Conservation (phyloP, 2,329 filamentous ascomycete genomes). For the Orbilia oligospora region DNA sequence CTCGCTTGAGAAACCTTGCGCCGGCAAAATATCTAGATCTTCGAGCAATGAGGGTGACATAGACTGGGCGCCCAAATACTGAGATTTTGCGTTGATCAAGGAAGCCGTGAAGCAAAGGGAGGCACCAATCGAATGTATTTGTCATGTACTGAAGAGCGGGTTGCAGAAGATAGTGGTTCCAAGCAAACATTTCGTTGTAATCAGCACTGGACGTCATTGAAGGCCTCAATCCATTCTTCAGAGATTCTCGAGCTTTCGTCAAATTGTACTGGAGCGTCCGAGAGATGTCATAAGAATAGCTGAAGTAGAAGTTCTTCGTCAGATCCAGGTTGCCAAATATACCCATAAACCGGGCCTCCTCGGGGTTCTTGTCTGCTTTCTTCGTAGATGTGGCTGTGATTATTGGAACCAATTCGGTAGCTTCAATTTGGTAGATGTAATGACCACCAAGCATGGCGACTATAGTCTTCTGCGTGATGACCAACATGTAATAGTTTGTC, state of each 20-base stretch:
- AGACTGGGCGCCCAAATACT: constrained; percentile 88
- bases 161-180: constrained; percentile 90
- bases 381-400: constrained; percentile 77
- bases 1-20: constrained; percentile 92
- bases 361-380: constrained; percentile 85
- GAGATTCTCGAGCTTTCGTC: constrained; percentile 79
- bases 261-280: constrained; percentile 94
- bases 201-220: constrained; percentile 71
- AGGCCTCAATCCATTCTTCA: constrained; percentile 76
- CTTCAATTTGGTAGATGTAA: constrained; percentile 94
- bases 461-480: constrained; percentile 95
- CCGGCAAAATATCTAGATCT: constrained; percentile 94
- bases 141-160: constrained; percentile 80
- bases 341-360: constrained; percentile 88
- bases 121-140: constrained; percentile 93
- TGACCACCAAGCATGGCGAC: constrained; percentile 97
- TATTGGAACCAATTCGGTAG: constrained; percentile 89
- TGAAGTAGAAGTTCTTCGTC: constrained; percentile 95
- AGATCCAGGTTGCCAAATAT: constrained; percentile 94
- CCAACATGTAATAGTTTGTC: constrained; percentile 94
- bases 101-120: constrained; percentile 95
- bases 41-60: constrained; percentile 93
- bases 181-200: constrained; percentile 96
- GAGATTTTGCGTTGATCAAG: constrained; percentile 88
- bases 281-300: constrained; percentile 97